These are phyloP conservation scores for Trypanosoma cruzi DNA, from an alignment of 208 protist species.

Conservation along the genomic window DNA sequence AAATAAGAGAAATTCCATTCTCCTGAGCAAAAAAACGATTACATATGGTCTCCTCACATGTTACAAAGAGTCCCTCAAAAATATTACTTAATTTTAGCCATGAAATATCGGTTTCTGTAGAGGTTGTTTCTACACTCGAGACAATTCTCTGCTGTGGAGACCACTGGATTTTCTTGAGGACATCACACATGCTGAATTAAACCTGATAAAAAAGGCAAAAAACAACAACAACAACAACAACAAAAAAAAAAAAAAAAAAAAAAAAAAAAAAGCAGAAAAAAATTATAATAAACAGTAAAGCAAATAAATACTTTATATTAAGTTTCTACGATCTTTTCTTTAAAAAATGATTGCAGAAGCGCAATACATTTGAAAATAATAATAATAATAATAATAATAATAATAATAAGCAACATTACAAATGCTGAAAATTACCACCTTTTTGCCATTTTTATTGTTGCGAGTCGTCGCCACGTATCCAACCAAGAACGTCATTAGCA, in stretches of 20 bases:
- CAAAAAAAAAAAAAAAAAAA: constrained; percentile 24
- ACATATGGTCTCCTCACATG: constrained; percentile 53
- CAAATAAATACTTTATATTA: constrained; percentile 10
- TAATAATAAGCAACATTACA: too few relatives aligned
- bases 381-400: too few relatives aligned
- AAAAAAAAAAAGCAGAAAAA: constrained; percentile 13
- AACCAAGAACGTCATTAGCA: constrained; percentile 83
- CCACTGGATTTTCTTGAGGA: constrained; percentile 39
- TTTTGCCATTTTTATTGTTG: constrained; percentile 2
- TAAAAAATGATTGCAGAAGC: too few relatives aligned
- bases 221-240: constrained; percentile 1
- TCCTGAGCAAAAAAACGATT: constrained; percentile 37
- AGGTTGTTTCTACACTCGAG: constrained; percentile 26
- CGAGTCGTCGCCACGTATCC: constrained; percentile 67
- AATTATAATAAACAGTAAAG: constrained; percentile 6
- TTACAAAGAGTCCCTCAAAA: constrained; percentile 73
- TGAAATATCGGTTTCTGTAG: constrained; percentile 33
- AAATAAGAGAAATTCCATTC: constrained; percentile 55
- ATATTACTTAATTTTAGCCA: constrained; percentile 78
- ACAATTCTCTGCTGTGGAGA: constrained; percentile 30
- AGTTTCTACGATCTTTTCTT: background rate
- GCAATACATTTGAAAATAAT: too few relatives aligned
- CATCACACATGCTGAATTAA: constrained; percentile 9
- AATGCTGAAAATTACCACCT: too few relatives aligned
- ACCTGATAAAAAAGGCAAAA: constrained; percentile 8